Base-by-base conservation (phyloP, 371 early-diverging fungal species). In the Syncephalastrum monosporum region DNA sequence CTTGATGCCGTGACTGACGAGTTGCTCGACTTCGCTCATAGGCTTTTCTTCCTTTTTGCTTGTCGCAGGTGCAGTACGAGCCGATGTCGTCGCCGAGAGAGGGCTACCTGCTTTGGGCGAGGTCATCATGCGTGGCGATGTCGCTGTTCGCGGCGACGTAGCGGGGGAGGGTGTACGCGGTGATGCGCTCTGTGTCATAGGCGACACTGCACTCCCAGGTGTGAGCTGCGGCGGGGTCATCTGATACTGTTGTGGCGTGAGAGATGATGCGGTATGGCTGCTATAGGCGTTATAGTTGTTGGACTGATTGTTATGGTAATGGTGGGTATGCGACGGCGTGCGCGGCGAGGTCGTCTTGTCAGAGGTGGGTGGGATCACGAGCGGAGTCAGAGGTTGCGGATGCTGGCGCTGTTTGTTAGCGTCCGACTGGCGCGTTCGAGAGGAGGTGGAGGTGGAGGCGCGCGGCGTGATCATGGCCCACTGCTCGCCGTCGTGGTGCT, bases 1-100 rank as follows among this genome's bases (percentile, higher is more conserved):
- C 16, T 65, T 58, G 46, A 83, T 79, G 49, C 72, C 72, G 27
- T 59, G 50, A 19, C 56, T 50, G 3, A 71, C 66, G 29, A 68
- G 57, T 16, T 49, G 48, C 45, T 71, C 72, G 19, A 54, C 59
- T 41, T 61, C 61, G 5, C 43, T 45, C 48, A 44, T 25, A 7
- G 47, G 42, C 38, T 24, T 29, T 3, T 51, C 15, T 14, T 21
- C 38, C 8, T 59, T 55, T 8, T 57, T 57, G 25, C 43, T 33
- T 19, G 60, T 42, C 1, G 55, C 24, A 10, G 57, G 49, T 12
- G 38, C 38, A 33, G 38, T 33, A 10, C 38, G 38, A 7, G 60
- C 57, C 23, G 60, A 57, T 1, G 59, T 43, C 10, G 42, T 29
- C 16, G 55, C 60, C 13, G 63, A 63, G 38, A 42, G 46, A 3